phyloP scores from a whole-genome alignment of 2,329 filamentous ascomycete genomes.

The Colletotrichum chrysophilum region DNA sequence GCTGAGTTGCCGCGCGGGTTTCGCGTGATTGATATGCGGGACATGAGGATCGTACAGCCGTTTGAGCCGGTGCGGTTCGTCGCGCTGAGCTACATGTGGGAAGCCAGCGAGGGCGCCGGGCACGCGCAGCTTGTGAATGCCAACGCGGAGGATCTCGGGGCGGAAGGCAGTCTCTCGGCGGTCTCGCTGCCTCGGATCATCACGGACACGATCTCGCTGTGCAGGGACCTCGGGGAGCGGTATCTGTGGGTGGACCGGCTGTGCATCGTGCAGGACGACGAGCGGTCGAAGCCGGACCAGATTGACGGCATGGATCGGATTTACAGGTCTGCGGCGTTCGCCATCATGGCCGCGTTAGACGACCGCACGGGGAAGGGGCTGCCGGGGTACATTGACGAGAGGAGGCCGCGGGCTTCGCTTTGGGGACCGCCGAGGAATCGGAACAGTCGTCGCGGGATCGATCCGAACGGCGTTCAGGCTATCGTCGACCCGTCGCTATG shows the following conservation, averaged over 20 bases:
- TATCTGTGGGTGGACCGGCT: constrained; percentile 52
- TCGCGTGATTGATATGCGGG: constrained; percentile 40
- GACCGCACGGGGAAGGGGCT: constrained; percentile 29
- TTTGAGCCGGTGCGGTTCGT: constrained; percentile 42
- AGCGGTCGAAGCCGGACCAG: constrained; percentile 39
- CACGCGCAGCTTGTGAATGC: constrained; percentile 13
- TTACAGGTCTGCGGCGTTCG: constrained; percentile 48
- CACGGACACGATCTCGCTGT: constrained; percentile 47
- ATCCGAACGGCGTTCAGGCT: not conserved
- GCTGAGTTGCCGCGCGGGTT: not conserved
- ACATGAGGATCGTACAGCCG: constrained; percentile 39
- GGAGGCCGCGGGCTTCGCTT: not conserved
- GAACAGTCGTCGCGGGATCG: not conserved
- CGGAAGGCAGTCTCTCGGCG: not conserved
- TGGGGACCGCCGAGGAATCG: not conserved
- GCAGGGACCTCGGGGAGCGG: constrained; percentile 43
- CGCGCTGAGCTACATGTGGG: constrained; percentile 50
- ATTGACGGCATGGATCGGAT: constrained; percentile 48
- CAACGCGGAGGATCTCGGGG: constrained; percentile 32
- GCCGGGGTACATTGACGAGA: not conserved
- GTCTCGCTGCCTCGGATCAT: constrained; percentile 42
- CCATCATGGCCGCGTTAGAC: constrained; percentile 44
- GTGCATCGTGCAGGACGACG: constrained; percentile 49
- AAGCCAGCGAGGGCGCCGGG: not conserved
- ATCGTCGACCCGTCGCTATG: not conserved